Evolutionary conservation across 1,139 yeast genomes (phyloP), one percentile per base, ranked within the genome.

Genomic region (Komagataea norvegica): DNA sequence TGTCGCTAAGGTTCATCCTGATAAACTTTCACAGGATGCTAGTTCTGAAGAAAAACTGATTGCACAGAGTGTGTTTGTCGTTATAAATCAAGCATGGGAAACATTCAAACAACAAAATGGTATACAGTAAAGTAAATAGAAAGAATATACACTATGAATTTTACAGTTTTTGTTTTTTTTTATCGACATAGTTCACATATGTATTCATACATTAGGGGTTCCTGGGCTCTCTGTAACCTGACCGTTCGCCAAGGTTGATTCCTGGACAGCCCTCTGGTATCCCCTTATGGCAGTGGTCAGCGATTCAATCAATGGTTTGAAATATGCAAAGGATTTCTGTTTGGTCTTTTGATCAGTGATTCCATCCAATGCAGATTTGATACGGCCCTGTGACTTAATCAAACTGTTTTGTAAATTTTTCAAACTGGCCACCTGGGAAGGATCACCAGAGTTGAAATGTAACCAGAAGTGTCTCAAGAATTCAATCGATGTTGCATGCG

Each of bases 1-100:
- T 1, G 93, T 88, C 29, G 80, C 95, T 24, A 77, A 81, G 49
- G 87, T 93, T 6, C 99, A 93, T 56, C 98, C 98, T 0, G 98
- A 93, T 59, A 93, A 93, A 59, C 65, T 88, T 28, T 67, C 77
- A 5, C 65, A 68, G 24, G 51, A 54, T 17, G 72, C 77, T 2
- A 62, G 79, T 8, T 61, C 64, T 22, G 91, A 86, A 50, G 76
- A 77, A 43, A 81, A 81, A 56, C 75, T 89, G 81, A 68, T 89
- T 36, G 93, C 97, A 23, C 91, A 88, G 52, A 78, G 79, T 8
- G 93, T 91, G 1, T 93, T 93, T 55, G 83, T 88, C 31, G 70
- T 78, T 0, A 66, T 93, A 47, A 89, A 89, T 59, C 74, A 77
- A 49, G 89, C 97, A 1, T 93, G 98, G 98, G 98, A 89, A 48